Evolutionary conservation across 352 stramenopile genomes (phyloP), one percentile per base, ranked within the genome.

Genomic region (Globisporangium lucens): DNA sequence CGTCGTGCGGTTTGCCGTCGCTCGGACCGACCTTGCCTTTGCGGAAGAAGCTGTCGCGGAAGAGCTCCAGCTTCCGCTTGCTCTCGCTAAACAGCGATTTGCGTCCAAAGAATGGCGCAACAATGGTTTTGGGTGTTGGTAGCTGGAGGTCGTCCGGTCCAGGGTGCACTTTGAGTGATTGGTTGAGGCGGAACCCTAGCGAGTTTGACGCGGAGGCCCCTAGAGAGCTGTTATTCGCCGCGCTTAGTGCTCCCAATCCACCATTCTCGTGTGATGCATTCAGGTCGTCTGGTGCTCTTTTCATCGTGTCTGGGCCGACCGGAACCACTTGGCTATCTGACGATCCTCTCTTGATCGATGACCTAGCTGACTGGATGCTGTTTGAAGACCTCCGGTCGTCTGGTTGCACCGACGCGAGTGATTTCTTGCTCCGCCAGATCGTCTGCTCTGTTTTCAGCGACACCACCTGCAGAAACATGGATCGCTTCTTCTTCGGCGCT

Each of bases 21-120:
- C 71, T 72, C 2, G 76, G 69, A n/a, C 56, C 67, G 51, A 66
- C 66, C 22, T 68, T 69, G 24, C 56, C 36, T 46, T 60, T 71
- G 35, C 71, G 75, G 20, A 80, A 82, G 49, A 85, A 75, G 13
- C 72, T 83, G 2, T 65, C 63, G 15, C 76, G 78, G 29, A 83
- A 57, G 22, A 64, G 51, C 10, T 72, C 66, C 2, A 85, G 30
- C 62, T 71, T 56, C 7, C 33, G 36, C 58, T 70, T 78, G 7
- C 74, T 71, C 4, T 66, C 63, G 1, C 15, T 65, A 64, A 75
- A 56, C 49, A 85, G 38, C 29, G 47, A 67, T 22, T 51, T 59
- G 3, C 30, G 24, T 36, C 22, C 43, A 51, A 36, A 35, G n/a
- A 60, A 22, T 13, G 22, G 33, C 7, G 61, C 30, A 8, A 24